Conservation (phyloP, 1,284 basidiomycete species). For the Melampsora americana region DNA sequence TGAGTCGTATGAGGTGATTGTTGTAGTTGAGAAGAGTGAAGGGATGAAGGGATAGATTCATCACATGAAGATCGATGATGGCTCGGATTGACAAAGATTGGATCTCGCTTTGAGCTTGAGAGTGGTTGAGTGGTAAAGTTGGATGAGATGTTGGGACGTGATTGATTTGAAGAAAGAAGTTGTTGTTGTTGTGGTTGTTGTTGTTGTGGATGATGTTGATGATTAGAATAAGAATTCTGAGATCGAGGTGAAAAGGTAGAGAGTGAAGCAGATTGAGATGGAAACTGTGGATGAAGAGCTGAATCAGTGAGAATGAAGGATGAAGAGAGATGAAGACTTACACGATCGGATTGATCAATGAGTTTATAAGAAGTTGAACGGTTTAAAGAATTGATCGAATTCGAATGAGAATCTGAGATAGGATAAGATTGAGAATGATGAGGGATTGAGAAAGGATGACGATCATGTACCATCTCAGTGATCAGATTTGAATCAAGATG, state of each 20-base stretch:
- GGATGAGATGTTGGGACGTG: neutral
- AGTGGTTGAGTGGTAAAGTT: neutral
- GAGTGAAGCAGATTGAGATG: neutral
- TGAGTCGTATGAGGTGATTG: too few species aligned
- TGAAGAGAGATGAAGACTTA: too few species aligned
- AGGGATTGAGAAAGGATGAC: too few species aligned
- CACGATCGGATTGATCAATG: too few species aligned
- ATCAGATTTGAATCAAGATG: neutral
- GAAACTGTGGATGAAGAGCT: neutral
- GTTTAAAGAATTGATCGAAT: too few species aligned
- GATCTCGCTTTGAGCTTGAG: neutral
- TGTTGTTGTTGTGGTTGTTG: neutral
- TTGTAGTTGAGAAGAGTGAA: neutral
- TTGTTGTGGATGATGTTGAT: neutral
- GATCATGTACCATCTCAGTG: neutral
- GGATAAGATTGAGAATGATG: too few species aligned
- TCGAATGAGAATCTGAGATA: too few species aligned
- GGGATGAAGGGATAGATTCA: neutral
- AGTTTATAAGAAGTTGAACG: too few species aligned
- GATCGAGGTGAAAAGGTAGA: slow-evolving; percentile 14
- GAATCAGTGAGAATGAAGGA: neutral
- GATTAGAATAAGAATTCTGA: slow-evolving; percentile 8
- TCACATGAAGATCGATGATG: slow-evolving; percentile 1
- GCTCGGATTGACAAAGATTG: neutral
- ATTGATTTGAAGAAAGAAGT: neutral